Percentiles rank a stretch among this genome's conserved stretches.
phyloP scores from a whole-genome alignment of 345 rosid species.

The Brassica incana region DNA sequence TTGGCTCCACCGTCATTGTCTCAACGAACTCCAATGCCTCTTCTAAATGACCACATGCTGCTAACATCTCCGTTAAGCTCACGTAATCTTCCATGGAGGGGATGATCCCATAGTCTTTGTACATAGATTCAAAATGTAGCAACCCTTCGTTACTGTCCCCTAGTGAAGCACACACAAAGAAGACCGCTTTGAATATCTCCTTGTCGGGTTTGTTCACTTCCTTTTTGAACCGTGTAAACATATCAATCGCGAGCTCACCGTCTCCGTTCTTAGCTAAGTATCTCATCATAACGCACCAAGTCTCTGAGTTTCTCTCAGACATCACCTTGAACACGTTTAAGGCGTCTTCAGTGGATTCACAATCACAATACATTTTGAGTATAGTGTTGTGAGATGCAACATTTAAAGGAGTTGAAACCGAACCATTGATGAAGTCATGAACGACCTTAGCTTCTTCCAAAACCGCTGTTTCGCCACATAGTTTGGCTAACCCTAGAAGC shows the following conservation, averaged over 20 bases:
- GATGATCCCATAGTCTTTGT: slow-evolving; percentile 52
- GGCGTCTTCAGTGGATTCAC: slow-evolving; percentile 54
- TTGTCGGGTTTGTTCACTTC: slow-evolving; percentile 60
- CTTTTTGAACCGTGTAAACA: slow-evolving; percentile 60
- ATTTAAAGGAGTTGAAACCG: slow-evolving; percentile 32
- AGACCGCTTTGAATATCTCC: slow-evolving; percentile 55
- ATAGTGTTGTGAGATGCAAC: slow-evolving; percentile 46
- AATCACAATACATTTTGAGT: slow-evolving; percentile 61
- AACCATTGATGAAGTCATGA: slow-evolving; percentile 42
- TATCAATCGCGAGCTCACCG: slow-evolving; percentile 73
- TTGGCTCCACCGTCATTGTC: slow-evolving; percentile 56
- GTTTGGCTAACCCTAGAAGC: slow-evolving; percentile 49
- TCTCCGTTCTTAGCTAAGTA: slow-evolving; percentile 63
- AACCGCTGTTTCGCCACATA: slow-evolving; percentile 59
- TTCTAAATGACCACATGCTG: slow-evolving; percentile 60
- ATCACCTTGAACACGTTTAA: slow-evolving; percentile 51
- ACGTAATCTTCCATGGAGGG: slow-evolving; percentile 69
- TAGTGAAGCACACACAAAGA: slow-evolving; percentile 57
- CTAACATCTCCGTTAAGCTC: slow-evolving; percentile 64
- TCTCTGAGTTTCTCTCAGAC: slow-evolving; percentile 49
- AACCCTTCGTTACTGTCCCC: slow-evolving; percentile 68
- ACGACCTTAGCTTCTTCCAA: slow-evolving; percentile 58
- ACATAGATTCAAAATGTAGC: slow-evolving; percentile 69
- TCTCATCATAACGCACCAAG: slow-evolving; percentile 72
- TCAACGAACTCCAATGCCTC: slow-evolving; percentile 75